A percentile compares a stretch with the other conserved stretches of the same genome.
phyloP scores from a whole-genome alignment of 1,284 basidiomycete genomes.

The Hymenochaete sp. region DNA sequence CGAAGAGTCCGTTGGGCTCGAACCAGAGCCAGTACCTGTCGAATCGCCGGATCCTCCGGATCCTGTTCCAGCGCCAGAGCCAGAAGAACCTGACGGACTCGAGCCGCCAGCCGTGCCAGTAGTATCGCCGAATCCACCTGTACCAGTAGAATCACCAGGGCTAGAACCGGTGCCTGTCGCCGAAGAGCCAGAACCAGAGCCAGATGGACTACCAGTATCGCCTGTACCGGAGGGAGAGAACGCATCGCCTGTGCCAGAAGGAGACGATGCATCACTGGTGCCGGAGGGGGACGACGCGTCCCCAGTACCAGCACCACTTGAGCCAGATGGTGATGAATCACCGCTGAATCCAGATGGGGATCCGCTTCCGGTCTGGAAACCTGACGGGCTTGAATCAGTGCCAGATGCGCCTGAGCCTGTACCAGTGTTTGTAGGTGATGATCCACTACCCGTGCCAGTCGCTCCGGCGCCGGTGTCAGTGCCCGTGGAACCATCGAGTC shows the following conservation, averaged over 20 bases:
- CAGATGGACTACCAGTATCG: background rate
- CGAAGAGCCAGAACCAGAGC: background rate
- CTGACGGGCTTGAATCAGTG: background rate
- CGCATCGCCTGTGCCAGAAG: background rate
- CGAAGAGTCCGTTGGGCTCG: background rate
- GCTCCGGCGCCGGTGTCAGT: no score
- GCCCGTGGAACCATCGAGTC: no score
- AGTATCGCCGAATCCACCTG: background rate
- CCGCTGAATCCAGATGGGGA: background rate
- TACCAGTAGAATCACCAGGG: background rate
- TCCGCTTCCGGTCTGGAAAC: background rate
- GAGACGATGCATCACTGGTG: background rate
- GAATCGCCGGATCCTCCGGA: background rate
- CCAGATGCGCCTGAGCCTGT: background rate
- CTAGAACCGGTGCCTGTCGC: background rate
- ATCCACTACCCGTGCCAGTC: no score
- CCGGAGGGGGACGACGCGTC: background rate
- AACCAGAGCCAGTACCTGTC: slow-evolving; percentile 4
- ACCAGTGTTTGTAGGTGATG: no score
- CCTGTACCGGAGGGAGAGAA: background rate
- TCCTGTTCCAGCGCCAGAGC: background rate
- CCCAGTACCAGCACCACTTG: background rate
- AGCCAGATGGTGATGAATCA: background rate
- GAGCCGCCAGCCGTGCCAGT: background rate
- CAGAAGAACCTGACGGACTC: no score